Conservation (phyloP, 441 rosid genomes). For the Adansonia gregorii region DNA sequence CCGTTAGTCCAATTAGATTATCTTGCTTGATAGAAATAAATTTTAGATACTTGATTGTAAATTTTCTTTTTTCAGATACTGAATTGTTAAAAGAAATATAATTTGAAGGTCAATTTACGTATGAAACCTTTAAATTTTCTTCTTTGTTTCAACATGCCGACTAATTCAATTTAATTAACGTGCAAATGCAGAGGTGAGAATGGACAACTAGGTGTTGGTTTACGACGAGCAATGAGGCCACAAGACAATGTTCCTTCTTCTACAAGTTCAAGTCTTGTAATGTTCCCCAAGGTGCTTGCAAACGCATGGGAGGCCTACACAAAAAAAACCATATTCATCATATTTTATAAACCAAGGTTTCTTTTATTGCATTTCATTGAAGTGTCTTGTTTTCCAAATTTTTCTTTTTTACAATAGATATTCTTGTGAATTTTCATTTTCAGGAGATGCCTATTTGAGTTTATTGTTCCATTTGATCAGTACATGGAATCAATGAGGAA, state of each 20-base stretch:
- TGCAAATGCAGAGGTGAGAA: conserved; percentile 65
- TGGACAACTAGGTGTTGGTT: conserved; percentile 90
- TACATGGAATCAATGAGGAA: conserved; percentile 74
- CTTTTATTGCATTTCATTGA: conserved; percentile 13
- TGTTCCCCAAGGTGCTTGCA: conserved; percentile 91
- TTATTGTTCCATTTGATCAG: conserved; percentile 84
- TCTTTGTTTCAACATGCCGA: too few species aligned
- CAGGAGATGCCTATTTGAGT: conserved; percentile 95
- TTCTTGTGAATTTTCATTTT: not conserved
- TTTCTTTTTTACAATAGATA: not conserved
- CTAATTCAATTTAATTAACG: too few species aligned
- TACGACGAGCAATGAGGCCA: conserved; percentile 91
- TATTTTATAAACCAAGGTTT: conserved; percentile 92
- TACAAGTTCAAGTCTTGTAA: conserved; percentile 86
- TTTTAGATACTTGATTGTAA: too few species aligned
- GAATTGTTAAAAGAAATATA: too few species aligned
- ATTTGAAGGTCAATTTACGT: too few species aligned
- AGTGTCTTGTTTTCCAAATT: not conserved
- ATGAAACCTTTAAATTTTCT: too few species aligned
- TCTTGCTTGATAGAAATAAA: too few species aligned
- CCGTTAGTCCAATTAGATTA: too few species aligned
- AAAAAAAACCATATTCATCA: conserved; percentile 83
- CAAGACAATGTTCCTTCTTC: conserved; percentile 86
- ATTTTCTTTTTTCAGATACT: too few species aligned
- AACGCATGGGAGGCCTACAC: conserved; percentile 89